Conservation (phyloP, 2,329 filamentous ascomycete species). For the Boeremia exigua region DNA sequence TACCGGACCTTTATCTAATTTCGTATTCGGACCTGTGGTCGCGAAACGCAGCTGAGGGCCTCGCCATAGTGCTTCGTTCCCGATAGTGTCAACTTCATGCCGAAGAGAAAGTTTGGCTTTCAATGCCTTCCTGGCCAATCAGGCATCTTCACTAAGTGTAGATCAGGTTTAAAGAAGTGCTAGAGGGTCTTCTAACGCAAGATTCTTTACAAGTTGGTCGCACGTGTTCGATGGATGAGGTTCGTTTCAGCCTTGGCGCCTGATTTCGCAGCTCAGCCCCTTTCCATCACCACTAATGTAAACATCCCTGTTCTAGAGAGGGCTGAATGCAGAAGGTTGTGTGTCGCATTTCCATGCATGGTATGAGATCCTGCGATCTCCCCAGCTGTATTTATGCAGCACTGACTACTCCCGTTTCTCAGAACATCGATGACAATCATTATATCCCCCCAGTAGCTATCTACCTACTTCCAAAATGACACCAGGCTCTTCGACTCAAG, state of each 20-base stretch:
- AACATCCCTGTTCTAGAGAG: background rate
- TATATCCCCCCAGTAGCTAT: background rate
- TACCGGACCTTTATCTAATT: too few species aligned
- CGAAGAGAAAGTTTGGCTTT: background rate
- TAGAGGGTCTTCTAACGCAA: background rate
- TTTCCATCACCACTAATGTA: background rate
- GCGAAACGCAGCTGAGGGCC: background rate
- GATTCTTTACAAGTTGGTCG: background rate
- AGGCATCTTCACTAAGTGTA: background rate
- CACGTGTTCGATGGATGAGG: background rate
- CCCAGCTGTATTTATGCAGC: too few species aligned
- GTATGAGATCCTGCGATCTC: too few species aligned
- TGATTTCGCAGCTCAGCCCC: background rate
- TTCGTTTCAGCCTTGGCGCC: background rate
- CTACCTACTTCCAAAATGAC: background rate
- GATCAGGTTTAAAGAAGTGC: background rate
- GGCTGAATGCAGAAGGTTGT: too few species aligned
- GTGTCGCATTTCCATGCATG: too few species aligned
- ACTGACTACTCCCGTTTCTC: too few species aligned
- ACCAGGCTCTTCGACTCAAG: too few species aligned
- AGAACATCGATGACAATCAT: too few species aligned
- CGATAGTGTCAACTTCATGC: background rate
- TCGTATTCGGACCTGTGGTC: too few species aligned
- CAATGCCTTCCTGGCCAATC: background rate
- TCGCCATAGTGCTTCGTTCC: background rate